Conservation (phyloP, 2,329 filamentous ascomycete species). For the Aphanoascus verrucosus region DNA sequence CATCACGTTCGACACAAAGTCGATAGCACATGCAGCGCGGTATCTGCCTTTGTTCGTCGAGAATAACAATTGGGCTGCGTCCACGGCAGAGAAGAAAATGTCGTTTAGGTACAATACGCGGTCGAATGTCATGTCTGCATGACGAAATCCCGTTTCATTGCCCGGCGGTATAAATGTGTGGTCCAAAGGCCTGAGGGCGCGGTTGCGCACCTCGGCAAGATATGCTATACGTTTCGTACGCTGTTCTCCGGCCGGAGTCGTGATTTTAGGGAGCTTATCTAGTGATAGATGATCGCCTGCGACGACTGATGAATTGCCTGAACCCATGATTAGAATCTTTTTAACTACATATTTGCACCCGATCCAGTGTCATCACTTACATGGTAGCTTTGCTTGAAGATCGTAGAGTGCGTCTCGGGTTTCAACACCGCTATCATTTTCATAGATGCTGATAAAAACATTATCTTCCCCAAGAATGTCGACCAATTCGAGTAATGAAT, state of each 20-base stretch:
- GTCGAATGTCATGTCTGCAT: slow-evolving; percentile 9
- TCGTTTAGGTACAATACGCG: slow-evolving; percentile 14
- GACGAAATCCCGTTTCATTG: slow-evolving; percentile 6
- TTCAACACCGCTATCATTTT: slow-evolving; percentile 13
- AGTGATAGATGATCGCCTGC: slow-evolving; percentile 10
- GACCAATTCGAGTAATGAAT: slow-evolving; percentile 10
- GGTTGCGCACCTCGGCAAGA: slow-evolving; percentile 13
- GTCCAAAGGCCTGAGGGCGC: slow-evolving; percentile 10
- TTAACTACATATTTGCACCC: background rate
- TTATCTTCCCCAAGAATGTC: slow-evolving; percentile 10
- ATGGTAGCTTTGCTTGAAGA: slow-evolving; percentile 10
- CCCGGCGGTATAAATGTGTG: background rate
- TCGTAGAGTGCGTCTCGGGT: slow-evolving; percentile 10
- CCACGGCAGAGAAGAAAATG: slow-evolving; percentile 11
- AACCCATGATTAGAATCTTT: background rate
- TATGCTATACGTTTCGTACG: slow-evolving; percentile 13
- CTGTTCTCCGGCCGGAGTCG: slow-evolving; percentile 6
- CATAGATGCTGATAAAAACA: slow-evolving; percentile 15
- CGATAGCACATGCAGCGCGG: slow-evolving; percentile 13
- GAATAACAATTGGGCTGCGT: slow-evolving; percentile 12
- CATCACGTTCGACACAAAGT: slow-evolving; percentile 12
- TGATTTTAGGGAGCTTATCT: slow-evolving; percentile 4
- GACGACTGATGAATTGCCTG: slow-evolving; percentile 14
- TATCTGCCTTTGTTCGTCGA: slow-evolving; percentile 14
- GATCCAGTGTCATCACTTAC: background rate